These are phyloP conservation scores for Vanrija humicola DNA, from an alignment of 1,284 basidiomycete species.

Conservation along the genomic window DNA sequence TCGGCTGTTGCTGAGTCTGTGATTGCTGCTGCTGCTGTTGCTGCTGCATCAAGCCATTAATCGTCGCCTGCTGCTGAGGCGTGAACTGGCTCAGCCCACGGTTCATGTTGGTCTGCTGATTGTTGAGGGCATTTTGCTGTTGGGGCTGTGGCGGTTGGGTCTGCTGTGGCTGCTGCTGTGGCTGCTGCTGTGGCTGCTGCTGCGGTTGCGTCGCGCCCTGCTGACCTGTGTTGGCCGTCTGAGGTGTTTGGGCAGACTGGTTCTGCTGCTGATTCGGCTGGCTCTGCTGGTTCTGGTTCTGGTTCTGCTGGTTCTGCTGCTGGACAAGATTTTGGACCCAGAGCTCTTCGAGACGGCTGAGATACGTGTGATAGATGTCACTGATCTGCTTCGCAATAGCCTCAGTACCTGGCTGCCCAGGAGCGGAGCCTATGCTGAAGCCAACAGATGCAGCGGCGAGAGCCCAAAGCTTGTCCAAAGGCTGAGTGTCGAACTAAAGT, in stretches of 20 bases:
- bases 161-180: slow-evolving; percentile 1
- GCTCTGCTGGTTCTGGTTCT: neutral
- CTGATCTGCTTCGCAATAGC: slow-evolving; percentile 10
- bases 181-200: neutral
- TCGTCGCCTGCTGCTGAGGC: slow-evolving; percentile 6
- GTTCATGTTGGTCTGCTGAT: slow-evolving; percentile 3
- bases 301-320: slow-evolving; percentile 4
- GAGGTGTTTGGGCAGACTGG: neutral
- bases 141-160: neutral
- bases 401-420: slow-evolving; percentile 4
- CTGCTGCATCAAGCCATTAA: slow-evolving; percentile 5
- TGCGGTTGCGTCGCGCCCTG: neutral
- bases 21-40: slow-evolving; percentile 9
- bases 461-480: slow-evolving; percentile 15
- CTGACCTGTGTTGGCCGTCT: neutral
- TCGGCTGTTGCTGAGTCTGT: neutral
- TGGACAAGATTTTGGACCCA: slow-evolving; percentile 11
- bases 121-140: neutral
- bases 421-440: slow-evolving; percentile 1
- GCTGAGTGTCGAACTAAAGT: slow-evolving; percentile 9
- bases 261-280: neutral
- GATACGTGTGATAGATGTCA: slow-evolving; percentile 12
- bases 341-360: slow-evolving; percentile 10
- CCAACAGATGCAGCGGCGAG: slow-evolving; percentile 8
- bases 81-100: neutral